Conservation (phyloP, 768 basidiomycete species). For the Tricholoma terreum region DNA sequence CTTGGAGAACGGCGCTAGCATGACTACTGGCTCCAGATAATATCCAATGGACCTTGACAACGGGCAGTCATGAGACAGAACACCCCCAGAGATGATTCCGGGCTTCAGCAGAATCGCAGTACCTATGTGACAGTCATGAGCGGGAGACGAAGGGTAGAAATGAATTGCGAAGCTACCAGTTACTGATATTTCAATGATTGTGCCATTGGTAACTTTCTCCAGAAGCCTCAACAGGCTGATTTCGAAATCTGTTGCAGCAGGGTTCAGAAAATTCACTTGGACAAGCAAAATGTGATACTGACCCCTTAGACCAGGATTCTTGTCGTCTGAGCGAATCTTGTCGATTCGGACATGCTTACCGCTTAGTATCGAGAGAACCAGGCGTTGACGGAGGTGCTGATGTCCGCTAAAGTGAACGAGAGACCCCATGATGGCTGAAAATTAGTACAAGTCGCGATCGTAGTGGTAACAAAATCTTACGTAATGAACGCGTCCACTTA, state of each 20-base stretch:
- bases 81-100: slow-evolving; percentile 85
- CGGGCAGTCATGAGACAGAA: slow-evolving; percentile 82
- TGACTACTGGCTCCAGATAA: slow-evolving; percentile 86
- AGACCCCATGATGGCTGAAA: slow-evolving; percentile 40
- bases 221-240: slow-evolving; percentile 83
- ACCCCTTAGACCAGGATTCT: slow-evolving; percentile 95
- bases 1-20: slow-evolving; percentile 92
- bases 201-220: slow-evolving; percentile 92
- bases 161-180: slow-evolving; percentile 56
- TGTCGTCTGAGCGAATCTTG: slow-evolving; percentile 86
- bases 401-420: slow-evolving; percentile 74
- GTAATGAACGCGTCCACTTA: slow-evolving; percentile 15
- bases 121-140: slow-evolving; percentile 44
- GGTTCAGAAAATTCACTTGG: neutral
- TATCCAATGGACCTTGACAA: slow-evolving; percentile 89
- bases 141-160: neutral
- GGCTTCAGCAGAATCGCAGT: slow-evolving; percentile 91
- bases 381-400: slow-evolving; percentile 75
- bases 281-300: slow-evolving; percentile 9
- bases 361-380: slow-evolving; percentile 87
- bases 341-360: slow-evolving; percentile 83
- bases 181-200: slow-evolving; percentile 91
- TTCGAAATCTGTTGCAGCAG: slow-evolving; percentile 70
- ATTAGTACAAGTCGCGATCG: slow-evolving; percentile 9
- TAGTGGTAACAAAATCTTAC: slow-evolving; percentile 15